phyloP scores from a whole-genome alignment of 2,329 filamentous ascomycete genomes.

The Ophioceras dolichostomum region DNA sequence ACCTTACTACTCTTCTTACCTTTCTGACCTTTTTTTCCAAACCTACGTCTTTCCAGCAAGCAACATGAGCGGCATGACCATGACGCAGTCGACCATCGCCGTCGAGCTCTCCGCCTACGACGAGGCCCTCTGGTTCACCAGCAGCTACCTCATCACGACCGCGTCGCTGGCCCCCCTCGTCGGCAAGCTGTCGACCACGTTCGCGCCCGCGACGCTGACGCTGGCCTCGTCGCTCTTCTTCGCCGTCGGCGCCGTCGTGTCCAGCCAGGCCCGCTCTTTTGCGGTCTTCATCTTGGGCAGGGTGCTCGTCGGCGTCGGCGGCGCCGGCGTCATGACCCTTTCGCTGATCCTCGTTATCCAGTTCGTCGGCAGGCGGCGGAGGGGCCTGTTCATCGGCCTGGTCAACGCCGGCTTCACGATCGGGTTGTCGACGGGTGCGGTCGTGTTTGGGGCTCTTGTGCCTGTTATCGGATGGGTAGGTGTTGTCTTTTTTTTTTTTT shows the following conservation, averaged over 20 bases:
- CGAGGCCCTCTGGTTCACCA: constrained; percentile 69
- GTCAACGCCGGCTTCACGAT: constrained; percentile 47
- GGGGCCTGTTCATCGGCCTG: constrained; percentile 63
- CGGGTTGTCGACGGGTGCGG: constrained; percentile 17
- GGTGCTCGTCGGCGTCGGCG: constrained; percentile 55
- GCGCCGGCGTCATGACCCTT: constrained; percentile 60
- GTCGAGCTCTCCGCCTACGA: constrained; percentile 63
- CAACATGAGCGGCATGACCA: constrained; percentile 73
- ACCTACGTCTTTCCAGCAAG: too few relatives aligned
- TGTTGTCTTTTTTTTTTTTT: background rate
- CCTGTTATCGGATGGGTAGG: constrained; percentile 55
- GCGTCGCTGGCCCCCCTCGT: constrained; percentile 55
- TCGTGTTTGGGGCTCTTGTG: constrained; percentile 18
- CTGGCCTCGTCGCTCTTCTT: constrained; percentile 47
- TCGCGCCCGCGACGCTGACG: constrained; percentile 55
- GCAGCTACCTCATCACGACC: constrained; percentile 54
- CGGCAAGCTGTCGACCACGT: constrained; percentile 62
- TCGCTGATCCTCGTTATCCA: constrained; percentile 68
- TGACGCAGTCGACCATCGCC: constrained; percentile 67
- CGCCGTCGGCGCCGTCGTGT: constrained; percentile 50
- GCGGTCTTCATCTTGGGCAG: constrained; percentile 56
- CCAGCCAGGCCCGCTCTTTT: constrained; percentile 47
- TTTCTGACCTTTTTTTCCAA: background rate
- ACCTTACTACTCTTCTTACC: too few relatives aligned
- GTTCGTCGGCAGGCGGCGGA: constrained; percentile 50